A percentile compares a stretch with the other conserved stretches of the same genome.
Conservation (phyloP, 1,284 basidiomycete genomes). For the Phylloporus sp. region DNA sequence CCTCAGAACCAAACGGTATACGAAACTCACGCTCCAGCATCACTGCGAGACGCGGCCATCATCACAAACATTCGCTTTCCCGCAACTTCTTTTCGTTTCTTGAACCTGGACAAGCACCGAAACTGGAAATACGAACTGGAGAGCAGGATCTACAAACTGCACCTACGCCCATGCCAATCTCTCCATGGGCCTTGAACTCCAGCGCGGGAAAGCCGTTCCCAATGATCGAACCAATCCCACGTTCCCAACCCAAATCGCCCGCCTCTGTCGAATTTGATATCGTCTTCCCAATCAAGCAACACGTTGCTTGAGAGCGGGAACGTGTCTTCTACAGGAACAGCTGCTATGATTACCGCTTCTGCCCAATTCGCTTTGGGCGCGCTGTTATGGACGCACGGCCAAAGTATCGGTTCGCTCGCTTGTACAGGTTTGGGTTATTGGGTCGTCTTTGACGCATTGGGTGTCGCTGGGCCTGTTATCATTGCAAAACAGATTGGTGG, state of each 20-base stretch:
- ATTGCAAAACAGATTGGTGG: slow-evolving; percentile 34
- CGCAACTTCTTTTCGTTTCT: slow-evolving; percentile 94
- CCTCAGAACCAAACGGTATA: slow-evolving; percentile 27
- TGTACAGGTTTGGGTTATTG: slow-evolving; percentile 94
- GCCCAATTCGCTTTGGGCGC: slow-evolving; percentile 66
- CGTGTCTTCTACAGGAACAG: slow-evolving; percentile 23
- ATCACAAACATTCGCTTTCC: slow-evolving; percentile 92
- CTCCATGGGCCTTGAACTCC: slow-evolving; percentile 26
- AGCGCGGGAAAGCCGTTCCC: slow-evolving; percentile 10
- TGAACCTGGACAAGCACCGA: slow-evolving; percentile 52
- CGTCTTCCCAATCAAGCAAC: slow-evolving; percentile 2
- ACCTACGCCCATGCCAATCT: slow-evolving; percentile 30
- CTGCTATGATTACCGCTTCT: slow-evolving; percentile 35
- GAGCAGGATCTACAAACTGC: slow-evolving; percentile 20
- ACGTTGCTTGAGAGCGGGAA: neutral
- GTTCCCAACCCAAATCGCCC: slow-evolving; percentile 32
- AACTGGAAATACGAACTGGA: slow-evolving; percentile 5
- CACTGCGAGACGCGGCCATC: slow-evolving; percentile 69
- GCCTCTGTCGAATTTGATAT: slow-evolving; percentile 14
- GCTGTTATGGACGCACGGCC: slow-evolving; percentile 89
- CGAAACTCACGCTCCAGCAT: slow-evolving; percentile 9
- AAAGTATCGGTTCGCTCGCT: slow-evolving; percentile 85
- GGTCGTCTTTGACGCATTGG: slow-evolving; percentile 93
- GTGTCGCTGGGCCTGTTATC: slow-evolving; percentile 57
- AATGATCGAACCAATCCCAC: slow-evolving; percentile 15